A percentile compares a stretch with the other conserved stretches of the same genome.
Evolutionary conservation across 2,329 filamentous ascomycete species (phyloP).

Genomic region (Xylariaceae sp.): DNA sequence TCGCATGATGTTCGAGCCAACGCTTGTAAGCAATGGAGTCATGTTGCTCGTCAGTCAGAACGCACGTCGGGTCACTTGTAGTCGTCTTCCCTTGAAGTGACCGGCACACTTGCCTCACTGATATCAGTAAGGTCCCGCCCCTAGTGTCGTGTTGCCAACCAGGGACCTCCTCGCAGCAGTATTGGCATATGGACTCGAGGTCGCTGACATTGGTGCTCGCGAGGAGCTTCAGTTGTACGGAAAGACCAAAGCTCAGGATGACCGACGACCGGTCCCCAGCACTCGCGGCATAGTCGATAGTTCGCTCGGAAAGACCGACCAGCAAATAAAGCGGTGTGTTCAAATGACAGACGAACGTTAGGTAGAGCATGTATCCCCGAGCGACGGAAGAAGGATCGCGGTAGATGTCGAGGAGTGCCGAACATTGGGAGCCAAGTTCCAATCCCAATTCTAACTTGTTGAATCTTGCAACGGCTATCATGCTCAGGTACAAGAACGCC

Average conservation of each 20-base stretch:
- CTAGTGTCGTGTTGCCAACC: constrained; percentile 67
- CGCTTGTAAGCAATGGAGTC: constrained; percentile 52
- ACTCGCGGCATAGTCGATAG: constrained; percentile 59
- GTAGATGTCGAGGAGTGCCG: constrained; percentile 59
- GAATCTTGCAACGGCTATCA: constrained; percentile 64
- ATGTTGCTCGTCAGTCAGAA: constrained; percentile 67
- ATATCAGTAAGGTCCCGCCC: constrained; percentile 64
- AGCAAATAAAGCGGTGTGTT: constrained; percentile 56
- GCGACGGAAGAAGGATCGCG: constrained; percentile 62
- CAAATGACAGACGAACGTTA: constrained; percentile 65
- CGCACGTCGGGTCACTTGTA: constrained; percentile 42
- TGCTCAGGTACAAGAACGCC: constrained; percentile 62
- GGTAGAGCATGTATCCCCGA: constrained; percentile 63
- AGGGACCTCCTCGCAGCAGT: constrained; percentile 66
- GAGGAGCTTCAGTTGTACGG: constrained; percentile 62
- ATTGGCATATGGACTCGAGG: constrained; percentile 64
- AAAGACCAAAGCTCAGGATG: constrained; percentile 65
- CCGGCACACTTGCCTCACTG: constrained; percentile 59
- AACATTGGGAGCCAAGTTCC: constrained; percentile 57
- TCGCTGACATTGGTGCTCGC: constrained; percentile 64
- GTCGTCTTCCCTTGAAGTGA: constrained; percentile 71
- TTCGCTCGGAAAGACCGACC: constrained; percentile 56
- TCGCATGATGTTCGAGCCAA: constrained; percentile 49
- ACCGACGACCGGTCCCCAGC: constrained; percentile 67
- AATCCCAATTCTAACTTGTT: constrained; percentile 64